phyloP scores from a whole-genome alignment of 2,329 filamentous ascomycete genomes.

The Ceratocystis papillata region DNA sequence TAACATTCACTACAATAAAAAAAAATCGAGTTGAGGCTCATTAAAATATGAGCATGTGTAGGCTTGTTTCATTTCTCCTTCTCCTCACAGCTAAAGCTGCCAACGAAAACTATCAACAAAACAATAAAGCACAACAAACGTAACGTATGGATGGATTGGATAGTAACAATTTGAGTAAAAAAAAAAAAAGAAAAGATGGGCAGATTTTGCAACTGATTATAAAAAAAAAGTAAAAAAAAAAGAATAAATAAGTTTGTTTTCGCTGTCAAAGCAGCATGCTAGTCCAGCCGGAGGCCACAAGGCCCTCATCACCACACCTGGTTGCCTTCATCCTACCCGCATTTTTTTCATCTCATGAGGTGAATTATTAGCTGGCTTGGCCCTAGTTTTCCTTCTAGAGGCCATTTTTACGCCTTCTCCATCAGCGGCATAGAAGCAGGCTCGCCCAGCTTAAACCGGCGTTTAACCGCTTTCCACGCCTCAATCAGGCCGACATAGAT shows the following conservation, averaged over 20 bases:
- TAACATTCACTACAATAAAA: no score
- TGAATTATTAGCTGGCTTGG: no score
- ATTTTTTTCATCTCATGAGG: no score
- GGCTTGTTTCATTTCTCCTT: neutral
- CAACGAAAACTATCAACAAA: neutral
- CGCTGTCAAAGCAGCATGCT: neutral
- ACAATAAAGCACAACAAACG: neutral
- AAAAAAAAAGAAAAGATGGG: neutral
- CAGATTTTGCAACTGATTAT: constrained; percentile 7
- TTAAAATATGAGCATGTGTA: no score
- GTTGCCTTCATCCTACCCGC: no score
- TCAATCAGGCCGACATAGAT: constrained; percentile 56
- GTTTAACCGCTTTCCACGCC: constrained; percentile 58
- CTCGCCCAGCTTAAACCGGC: constrained; percentile 34
- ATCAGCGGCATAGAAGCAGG: neutral
- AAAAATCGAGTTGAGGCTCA: no score
- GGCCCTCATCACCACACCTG: neutral
- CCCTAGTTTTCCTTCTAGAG: neutral
- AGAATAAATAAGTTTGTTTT: neutral
- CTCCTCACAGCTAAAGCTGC: neutral
- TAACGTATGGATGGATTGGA: neutral
- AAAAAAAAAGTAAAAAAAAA: neutral
- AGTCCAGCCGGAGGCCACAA: neutral
- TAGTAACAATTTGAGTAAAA: constrained; percentile 3
- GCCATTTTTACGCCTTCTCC: constrained; percentile 12